Evolutionary conservation across 345 rosid genomes (phyloP).

Genomic region (Lepidium africanum): DNA sequence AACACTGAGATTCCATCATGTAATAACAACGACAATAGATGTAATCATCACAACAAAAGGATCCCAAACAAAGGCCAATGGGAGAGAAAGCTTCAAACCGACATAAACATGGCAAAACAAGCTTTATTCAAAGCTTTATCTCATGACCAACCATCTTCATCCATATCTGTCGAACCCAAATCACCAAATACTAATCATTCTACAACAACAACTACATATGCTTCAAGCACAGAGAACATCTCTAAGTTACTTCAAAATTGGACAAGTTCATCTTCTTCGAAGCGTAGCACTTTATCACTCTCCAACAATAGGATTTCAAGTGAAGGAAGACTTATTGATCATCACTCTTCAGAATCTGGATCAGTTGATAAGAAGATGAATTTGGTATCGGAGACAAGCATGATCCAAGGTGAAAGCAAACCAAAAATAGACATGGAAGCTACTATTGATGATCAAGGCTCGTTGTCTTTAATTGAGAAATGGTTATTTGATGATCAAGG

Average conservation of each 20-base stretch:
- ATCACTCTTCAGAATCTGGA: constrained; percentile 43
- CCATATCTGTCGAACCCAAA: neutral
- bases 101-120: constrained; percentile 74
- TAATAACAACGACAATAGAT: neutral
- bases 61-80: constrained; percentile 57
- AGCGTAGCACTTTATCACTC: constrained; percentile 27
- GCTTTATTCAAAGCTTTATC: constrained; percentile 81
- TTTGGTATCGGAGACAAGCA: constrained; percentile 33
- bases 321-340: constrained; percentile 32
- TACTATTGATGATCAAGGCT: constrained; percentile 26
- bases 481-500: constrained; percentile 65
- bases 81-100: constrained; percentile 88
- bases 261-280: constrained; percentile 35
- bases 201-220: constrained; percentile 29
- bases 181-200: constrained; percentile 12
- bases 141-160: constrained; percentile 38
- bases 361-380: constrained; percentile 31
- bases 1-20: constrained; percentile 1
- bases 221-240: constrained; percentile 63
- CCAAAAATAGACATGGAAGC: constrained; percentile 10
- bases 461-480: constrained; percentile 52
- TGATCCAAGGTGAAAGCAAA: constrained; percentile 41
- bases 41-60: constrained; percentile 11
- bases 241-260: constrained; percentile 59
- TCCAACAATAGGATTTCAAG: constrained; percentile 21